These are phyloP conservation scores for Termitomyces sp. DNA, from an alignment of 768 basidiomycete species.

Conservation along the genomic window DNA sequence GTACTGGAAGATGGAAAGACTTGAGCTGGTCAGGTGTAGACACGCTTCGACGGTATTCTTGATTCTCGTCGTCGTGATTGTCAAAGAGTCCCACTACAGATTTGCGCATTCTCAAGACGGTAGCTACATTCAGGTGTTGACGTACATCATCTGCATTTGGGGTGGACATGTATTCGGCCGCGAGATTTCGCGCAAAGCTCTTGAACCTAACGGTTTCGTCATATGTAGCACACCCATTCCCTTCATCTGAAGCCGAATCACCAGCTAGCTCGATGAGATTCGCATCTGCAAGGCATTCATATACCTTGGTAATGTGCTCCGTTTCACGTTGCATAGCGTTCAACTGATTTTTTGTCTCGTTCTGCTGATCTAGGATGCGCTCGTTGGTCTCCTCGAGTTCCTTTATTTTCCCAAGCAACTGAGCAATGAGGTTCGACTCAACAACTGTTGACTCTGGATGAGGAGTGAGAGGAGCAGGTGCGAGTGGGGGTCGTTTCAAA, in stretches of 20 bases:
- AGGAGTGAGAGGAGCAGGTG: slow-evolving; percentile 10
- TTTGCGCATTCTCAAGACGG: slow-evolving; percentile 30
- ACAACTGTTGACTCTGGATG: slow-evolving; percentile 50
- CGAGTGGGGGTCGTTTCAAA: slow-evolving; percentile 8
- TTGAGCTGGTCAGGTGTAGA: slow-evolving; percentile 11
- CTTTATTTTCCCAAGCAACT: slow-evolving; percentile 66
- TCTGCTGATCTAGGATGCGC: slow-evolving; percentile 61
- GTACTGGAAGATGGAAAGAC: slow-evolving; percentile 19
- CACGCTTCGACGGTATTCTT: slow-evolving; percentile 9
- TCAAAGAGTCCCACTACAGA: slow-evolving; percentile 64
- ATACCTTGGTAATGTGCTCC: slow-evolving; percentile 61
- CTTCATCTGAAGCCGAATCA: slow-evolving; percentile 21
- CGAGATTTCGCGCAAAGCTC: slow-evolving; percentile 39
- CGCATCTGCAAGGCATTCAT: slow-evolving; percentile 59
- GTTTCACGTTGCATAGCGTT: slow-evolving; percentile 70
- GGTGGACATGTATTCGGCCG: slow-evolving; percentile 22
- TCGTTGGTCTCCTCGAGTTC: slow-evolving; percentile 73
- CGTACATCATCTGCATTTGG: slow-evolving; percentile 3
- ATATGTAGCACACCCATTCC: slow-evolving; percentile 18
- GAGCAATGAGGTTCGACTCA: slow-evolving; percentile 53
- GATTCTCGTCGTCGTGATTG: slow-evolving; percentile 14
- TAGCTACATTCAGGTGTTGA: slow-evolving; percentile 11
- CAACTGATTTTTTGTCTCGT: slow-evolving; percentile 52
- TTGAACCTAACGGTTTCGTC: slow-evolving; percentile 40
- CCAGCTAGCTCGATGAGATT: slow-evolving; percentile 44